These are phyloP conservation scores for Leishmania aethiopica DNA, from an alignment of 208 protist genomes.

Conservation along the genomic window DNA sequence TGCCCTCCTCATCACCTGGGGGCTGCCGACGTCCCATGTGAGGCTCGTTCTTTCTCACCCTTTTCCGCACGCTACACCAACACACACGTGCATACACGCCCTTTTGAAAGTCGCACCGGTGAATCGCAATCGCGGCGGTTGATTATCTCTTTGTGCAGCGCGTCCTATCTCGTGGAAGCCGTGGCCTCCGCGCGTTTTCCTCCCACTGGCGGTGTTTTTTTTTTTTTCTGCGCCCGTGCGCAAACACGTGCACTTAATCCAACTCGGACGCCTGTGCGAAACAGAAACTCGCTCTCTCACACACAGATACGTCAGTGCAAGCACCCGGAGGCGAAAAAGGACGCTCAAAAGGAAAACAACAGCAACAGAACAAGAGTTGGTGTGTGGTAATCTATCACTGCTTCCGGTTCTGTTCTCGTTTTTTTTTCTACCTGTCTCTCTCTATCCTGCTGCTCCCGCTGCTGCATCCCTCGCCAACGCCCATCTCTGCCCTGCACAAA, in stretches of 20 bases:
- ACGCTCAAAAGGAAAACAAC: neutral
- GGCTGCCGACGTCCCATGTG: neutral
- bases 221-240: neutral
- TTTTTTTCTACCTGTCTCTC: neutral
- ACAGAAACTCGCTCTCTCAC: neutral
- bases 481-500: neutral
- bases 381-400: slow-evolving; percentile 33
- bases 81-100: neutral
- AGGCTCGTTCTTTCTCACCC: neutral
- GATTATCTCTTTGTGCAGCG: neutral
- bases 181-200: neutral
- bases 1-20: neutral
- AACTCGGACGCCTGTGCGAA: neutral
- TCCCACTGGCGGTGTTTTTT: neutral
- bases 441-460: neutral
- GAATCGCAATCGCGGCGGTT: neutral
- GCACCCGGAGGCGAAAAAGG: neutral
- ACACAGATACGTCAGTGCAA: neutral
- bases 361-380: neutral
- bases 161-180: neutral
- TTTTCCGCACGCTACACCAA: neutral
- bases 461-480: neutral
- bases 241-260: neutral
- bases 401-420: neutral
- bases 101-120: neutral